Evolutionary conservation across 108 stramenopile species (phyloP).

Genomic region (Aurantiochytrium sp.): DNA sequence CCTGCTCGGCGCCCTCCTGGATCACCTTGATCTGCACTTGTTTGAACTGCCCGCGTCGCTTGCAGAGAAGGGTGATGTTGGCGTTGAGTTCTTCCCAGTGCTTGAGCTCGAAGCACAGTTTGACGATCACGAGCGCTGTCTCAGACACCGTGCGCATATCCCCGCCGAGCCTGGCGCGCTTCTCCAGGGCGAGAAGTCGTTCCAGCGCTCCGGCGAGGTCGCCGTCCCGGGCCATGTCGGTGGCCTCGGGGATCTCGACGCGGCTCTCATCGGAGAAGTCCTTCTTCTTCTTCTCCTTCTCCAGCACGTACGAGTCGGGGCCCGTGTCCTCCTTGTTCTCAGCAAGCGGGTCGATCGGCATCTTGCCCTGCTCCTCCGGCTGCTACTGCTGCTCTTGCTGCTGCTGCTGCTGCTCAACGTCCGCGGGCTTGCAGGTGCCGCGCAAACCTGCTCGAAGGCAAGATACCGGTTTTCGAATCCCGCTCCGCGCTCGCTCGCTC

Average conservation of each 20-base stretch:
- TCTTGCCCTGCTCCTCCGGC: neutral
- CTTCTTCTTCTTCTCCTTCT: slow-evolving; percentile 25
- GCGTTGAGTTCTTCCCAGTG: slow-evolving; percentile 61
- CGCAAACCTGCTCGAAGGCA: no score
- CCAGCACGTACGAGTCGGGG: slow-evolving; percentile 3
- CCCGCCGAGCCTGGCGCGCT: slow-evolving; percentile 52
- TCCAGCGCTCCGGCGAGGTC: slow-evolving; percentile 24
- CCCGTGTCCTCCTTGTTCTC: slow-evolving; percentile 9
- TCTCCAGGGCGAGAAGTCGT: slow-evolving; percentile 39
- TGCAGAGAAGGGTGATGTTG: slow-evolving; percentile 48
- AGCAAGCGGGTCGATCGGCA: neutral
- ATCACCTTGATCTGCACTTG: neutral
- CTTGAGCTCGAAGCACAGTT: slow-evolving; percentile 41
- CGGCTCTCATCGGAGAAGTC: slow-evolving; percentile 20
- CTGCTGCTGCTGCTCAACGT: no score
- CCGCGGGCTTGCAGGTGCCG: no score
- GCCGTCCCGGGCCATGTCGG: neutral
- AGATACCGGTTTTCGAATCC: no score
- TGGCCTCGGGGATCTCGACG: neutral
- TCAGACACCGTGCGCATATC: slow-evolving; percentile 50
- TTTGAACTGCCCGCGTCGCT: slow-evolving; percentile 51
- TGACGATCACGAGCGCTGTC: slow-evolving; percentile 46
- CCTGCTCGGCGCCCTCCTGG: neutral
- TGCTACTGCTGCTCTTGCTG: no score
- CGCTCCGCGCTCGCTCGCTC: no score